Evolutionary conservation across 768 basidiomycete genomes (phyloP), one percentile per base, ranked within the genome.

Genomic region (Boletus sp.): DNA sequence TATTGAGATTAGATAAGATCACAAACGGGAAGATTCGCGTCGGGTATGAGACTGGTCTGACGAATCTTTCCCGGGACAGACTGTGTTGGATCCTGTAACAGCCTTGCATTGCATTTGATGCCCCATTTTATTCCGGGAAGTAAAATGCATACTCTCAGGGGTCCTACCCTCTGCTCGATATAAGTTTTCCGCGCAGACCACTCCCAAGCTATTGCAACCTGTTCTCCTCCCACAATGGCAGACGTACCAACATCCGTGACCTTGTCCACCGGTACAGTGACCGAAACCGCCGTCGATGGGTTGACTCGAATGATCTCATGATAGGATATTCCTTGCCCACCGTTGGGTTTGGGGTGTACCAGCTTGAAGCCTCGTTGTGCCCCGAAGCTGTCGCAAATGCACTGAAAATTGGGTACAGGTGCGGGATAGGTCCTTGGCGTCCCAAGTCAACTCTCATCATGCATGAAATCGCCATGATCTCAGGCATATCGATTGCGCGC

Each of bases 401-500:
- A 3, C 37, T 70, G 45, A 54, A 55, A 38, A 35, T n/a, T 7
- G 70, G 68, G 3, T 70, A 66, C 57, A 66, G 66, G 70, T 70
- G 21, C 11, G 43, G 6, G 6, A 25, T 40, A 17, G 14, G 9
- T 37, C 27, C 15, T 47, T 35, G n/a, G 21, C 2, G 9, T 19
- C 27, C 14, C 27, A 19, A 1, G 7, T 27, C 4, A 23, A 40
- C 17, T 19, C 23, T 56, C 47, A 47, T 39, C 8, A 39, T 17
- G 33, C 35, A 11, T 41, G 32, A 14, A 32, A n/a, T 14, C 23
- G 1, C 30, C 8, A 39, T 50, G n/a, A 39, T 29, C 13, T 11
- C 21, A 70, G 70, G 49, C 66, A 69, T 27, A 50, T 70, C 23
- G 68, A 70, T 35, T 49, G 43, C 2, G 70, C 68, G 35, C 68